Conservation (phyloP, 805 yeast genomes). For the Candida ortonii region DNA sequence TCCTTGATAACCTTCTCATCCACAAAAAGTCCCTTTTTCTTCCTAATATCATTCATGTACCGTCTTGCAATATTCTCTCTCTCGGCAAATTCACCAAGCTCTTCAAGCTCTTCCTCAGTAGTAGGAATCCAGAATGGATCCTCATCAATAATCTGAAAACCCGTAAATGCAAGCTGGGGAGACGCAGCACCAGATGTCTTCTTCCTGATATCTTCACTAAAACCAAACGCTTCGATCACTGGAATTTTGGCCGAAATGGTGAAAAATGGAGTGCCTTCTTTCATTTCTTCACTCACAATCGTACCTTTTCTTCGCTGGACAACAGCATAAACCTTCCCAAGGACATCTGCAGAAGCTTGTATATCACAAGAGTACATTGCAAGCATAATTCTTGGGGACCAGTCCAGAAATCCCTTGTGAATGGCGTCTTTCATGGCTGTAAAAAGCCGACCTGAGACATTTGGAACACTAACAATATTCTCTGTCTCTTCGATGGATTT, state of each 20-base stretch:
- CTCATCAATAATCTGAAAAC: conserved; percentile 79
- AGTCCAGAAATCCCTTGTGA: conserved; percentile 64
- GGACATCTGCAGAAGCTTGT: conserved; percentile 90
- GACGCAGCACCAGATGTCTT: conserved; percentile 95
- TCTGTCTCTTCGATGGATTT: conserved; percentile 35
- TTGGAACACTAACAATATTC: conserved; percentile 37
- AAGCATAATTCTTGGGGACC: conserved; percentile 87
- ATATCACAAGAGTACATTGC: conserved; percentile 95
- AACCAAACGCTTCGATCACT: conserved; percentile 94
- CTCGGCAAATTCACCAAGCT: conserved; percentile 88
- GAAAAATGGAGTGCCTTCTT: conserved; percentile 97
- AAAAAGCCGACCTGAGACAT: conserved; percentile 69
- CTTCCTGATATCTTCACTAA: conserved; percentile 91
- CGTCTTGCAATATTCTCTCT: conserved; percentile 85
- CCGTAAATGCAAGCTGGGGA: conserved; percentile 90
- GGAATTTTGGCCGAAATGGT: conserved; percentile 83
- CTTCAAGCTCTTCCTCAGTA: conserved; percentile 93
- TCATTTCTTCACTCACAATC: conserved; percentile 88
- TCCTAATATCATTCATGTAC: conserved; percentile 79
- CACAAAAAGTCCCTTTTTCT: conserved; percentile 83
- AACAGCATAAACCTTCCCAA: conserved; percentile 94
- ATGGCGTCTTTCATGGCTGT: conserved; percentile 71
- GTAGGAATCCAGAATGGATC: conserved; percentile 99
- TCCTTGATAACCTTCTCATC: conserved; percentile 87
- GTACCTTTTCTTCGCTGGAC: conserved; percentile 85